Percentiles rank a stretch among this genome's conserved stretches.
Conservation (phyloP, 306 rosid genomes). For the Vigna radiata region DNA sequence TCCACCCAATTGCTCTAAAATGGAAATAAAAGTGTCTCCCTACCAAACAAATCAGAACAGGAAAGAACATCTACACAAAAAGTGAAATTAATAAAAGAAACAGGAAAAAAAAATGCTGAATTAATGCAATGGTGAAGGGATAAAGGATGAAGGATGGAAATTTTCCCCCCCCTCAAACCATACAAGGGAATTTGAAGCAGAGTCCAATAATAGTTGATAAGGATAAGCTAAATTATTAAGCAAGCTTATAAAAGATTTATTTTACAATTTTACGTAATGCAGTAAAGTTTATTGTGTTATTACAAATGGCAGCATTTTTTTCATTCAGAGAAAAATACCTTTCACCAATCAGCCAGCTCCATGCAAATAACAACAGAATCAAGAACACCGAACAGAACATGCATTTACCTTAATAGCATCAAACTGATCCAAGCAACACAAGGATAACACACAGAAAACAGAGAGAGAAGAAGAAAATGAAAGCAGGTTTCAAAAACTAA, state of each 20-base stretch:
- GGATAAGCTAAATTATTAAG: too few relatives aligned
- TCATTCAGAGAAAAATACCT: slow-evolving; percentile 22
- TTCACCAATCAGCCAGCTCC: slow-evolving; percentile 23
- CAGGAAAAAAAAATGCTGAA: too few relatives aligned
- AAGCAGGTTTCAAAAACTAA: slow-evolving; percentile 15
- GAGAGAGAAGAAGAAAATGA: not conserved
- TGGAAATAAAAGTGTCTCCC: slow-evolving; percentile 3
- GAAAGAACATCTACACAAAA: not conserved
- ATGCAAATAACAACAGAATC: slow-evolving; percentile 32
- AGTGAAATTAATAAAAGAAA: not conserved
- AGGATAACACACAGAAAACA: not conserved
- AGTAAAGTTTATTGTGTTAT: not conserved
- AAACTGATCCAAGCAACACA: slow-evolving; percentile 8
- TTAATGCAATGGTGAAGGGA: not conserved
- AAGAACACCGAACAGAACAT: slow-evolving; percentile 5
- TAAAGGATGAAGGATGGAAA: slow-evolving; percentile 27
- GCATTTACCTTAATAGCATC: slow-evolving; percentile 53
- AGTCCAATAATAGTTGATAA: slow-evolving; percentile 5
- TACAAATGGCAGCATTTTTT: slow-evolving; percentile 21
- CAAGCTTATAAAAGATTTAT: slow-evolving; percentile 10
- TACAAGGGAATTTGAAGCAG: slow-evolving; percentile 2
- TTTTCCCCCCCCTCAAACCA: slow-evolving; percentile 30
- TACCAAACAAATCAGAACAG: slow-evolving; percentile 9
- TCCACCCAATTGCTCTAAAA: slow-evolving; percentile 11
- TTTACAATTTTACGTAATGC: not conserved